phyloP scores from a whole-genome alignment of 768 basidiomycete genomes.

The Tricholoma sp. region DNA sequence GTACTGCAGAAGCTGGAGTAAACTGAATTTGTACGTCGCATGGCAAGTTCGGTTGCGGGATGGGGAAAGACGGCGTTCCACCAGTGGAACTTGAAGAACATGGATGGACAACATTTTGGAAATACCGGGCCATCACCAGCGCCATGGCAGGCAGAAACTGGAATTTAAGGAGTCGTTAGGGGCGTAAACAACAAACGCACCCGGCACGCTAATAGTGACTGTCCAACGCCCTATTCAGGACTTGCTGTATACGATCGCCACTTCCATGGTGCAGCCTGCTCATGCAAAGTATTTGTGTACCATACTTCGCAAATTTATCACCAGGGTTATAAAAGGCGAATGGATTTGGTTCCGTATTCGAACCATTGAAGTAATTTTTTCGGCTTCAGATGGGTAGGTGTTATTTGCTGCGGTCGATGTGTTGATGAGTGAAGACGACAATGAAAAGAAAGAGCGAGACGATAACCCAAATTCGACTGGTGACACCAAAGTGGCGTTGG shows the following conservation, averaged over 20 bases:
- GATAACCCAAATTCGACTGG: conserved; percentile 67
- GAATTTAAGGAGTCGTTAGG: conserved; percentile 3
- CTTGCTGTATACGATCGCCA: conserved; percentile 74
- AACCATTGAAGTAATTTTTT: conserved; percentile 80
- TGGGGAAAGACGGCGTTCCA: conserved; percentile 98
- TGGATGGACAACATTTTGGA: conserved; percentile 84
- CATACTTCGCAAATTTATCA: conserved; percentile 77
- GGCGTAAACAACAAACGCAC: conserved; percentile 34
- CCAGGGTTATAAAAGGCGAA: conserved; percentile 88
- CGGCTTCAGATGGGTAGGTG: conserved; percentile 48
- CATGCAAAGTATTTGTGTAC: conserved; percentile 65
- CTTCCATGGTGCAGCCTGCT: conserved; percentile 76
- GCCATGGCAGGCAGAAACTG: conserved; percentile 92
- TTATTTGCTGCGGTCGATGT: conserved; percentile 18
- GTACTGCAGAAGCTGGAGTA: conserved; percentile 96
- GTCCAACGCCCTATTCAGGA: conserved; percentile 77
- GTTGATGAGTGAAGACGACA: conserved; percentile 48
- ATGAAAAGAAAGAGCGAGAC: conserved; percentile 49
- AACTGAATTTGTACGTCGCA: conserved; percentile 84
- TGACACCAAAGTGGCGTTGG: conserved; percentile 56
- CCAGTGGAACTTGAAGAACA: conserved; percentile 96
- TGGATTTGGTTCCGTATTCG: conserved; percentile 56
- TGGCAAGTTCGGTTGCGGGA: conserved; percentile 93
- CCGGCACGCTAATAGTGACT: conserved; percentile 88
- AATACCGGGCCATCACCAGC: conserved; percentile 89